phyloP scores from a whole-genome alignment of 2,329 filamentous ascomycete species.

The Exophiala mesophila region DNA sequence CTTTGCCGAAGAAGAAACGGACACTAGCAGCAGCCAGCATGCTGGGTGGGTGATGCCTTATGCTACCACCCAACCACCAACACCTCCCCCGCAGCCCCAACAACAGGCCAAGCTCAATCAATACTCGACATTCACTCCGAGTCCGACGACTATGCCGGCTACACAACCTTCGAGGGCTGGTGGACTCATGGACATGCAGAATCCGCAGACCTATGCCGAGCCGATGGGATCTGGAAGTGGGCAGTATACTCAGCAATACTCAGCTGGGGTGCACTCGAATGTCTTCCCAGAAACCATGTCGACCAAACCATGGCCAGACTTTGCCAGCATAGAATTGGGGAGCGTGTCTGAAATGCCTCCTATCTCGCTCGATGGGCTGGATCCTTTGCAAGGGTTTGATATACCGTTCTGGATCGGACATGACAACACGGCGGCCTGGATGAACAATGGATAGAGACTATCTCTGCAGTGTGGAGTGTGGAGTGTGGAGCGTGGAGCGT shows the following conservation, averaged over 20 bases:
- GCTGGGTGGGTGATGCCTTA: not conserved
- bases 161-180: not conserved
- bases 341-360: slow-evolving; percentile 6
- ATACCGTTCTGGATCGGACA: slow-evolving; percentile 15
- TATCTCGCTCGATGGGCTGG: slow-evolving; percentile 5
- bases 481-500: too few relatives aligned
- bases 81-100: not conserved
- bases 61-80: not conserved
- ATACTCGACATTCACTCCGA: not conserved
- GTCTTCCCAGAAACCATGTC: slow-evolving; percentile 2
- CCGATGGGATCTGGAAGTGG: not conserved
- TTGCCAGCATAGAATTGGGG: slow-evolving; percentile 6
- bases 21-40: not conserved
- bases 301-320: slow-evolving; percentile 3
- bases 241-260: not conserved
- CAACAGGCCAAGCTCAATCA: not conserved
- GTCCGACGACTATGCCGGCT: not conserved
- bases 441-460: slow-evolving; percentile 1
- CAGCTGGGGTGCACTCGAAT: not conserved
- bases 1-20: not conserved
- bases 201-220: not conserved
- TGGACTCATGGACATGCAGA: not conserved
- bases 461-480: too few relatives aligned
- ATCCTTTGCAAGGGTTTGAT: slow-evolving; percentile 16
- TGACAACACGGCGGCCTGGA: slow-evolving; percentile 13